phyloP scores from a whole-genome alignment of 2,329 filamentous ascomycete genomes.

The Penicillium sp. region DNA sequence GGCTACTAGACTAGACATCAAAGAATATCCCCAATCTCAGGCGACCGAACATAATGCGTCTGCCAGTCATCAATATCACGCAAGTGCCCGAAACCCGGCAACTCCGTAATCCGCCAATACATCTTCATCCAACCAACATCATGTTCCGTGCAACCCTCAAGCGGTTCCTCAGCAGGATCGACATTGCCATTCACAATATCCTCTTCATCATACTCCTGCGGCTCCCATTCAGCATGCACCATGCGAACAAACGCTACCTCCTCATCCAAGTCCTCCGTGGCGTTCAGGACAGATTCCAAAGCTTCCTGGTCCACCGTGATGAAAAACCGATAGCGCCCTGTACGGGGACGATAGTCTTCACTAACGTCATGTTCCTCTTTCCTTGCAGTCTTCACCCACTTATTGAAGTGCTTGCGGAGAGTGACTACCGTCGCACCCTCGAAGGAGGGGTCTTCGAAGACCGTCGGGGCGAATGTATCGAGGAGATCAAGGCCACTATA shows the following conservation, averaged over 20 bases:
- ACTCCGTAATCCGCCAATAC: conserved; percentile 1
- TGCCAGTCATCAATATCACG: conserved; percentile 8
- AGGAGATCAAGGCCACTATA: conserved; percentile 12
- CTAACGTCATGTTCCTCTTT: conserved; percentile 4
- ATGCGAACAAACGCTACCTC: conserved; percentile 9
- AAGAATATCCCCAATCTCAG: background rate
- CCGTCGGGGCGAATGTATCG: conserved; percentile 13
- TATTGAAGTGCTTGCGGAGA: conserved; percentile 7
- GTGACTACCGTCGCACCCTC: conserved; percentile 9
- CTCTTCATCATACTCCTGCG: conserved; percentile 3
- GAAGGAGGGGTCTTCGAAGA: conserved; percentile 17
- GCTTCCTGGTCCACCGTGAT: conserved; percentile 18
- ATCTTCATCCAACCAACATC: conserved; percentile 23
- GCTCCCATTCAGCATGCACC: conserved; percentile 13
- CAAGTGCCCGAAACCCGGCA: conserved; percentile 3
- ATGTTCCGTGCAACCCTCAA: conserved; percentile 14
- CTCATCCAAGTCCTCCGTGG: background rate
- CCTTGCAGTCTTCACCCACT: conserved; percentile 3
- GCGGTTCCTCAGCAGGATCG: conserved; percentile 1
- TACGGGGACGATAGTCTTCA: background rate
- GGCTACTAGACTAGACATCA: background rate
- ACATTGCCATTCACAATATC: background rate
- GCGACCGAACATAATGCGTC: conserved; percentile 8
- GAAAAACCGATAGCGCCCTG: conserved; percentile 16
- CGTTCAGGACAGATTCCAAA: conserved; percentile 11